Evolutionary conservation across 805 yeast species (phyloP).

Genomic region (Pichia paraexigua): DNA sequence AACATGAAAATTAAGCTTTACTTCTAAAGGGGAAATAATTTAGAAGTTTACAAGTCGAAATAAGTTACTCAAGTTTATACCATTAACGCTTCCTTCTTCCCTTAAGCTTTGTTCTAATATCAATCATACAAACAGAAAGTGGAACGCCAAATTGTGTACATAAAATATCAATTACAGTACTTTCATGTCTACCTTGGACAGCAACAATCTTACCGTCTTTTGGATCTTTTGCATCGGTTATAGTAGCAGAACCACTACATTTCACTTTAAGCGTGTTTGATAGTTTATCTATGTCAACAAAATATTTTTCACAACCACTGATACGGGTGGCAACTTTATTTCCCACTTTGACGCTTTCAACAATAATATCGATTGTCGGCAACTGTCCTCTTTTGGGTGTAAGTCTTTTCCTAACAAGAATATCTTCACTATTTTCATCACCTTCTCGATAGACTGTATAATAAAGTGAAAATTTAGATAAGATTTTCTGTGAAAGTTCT

Average conservation of each 20-base stretch:
- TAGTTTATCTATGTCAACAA: slow-evolving; percentile 54
- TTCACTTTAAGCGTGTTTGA: slow-evolving; percentile 63
- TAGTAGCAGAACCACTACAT: slow-evolving; percentile 85
- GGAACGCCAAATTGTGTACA: slow-evolving; percentile 55
- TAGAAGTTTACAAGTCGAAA: too few species aligned
- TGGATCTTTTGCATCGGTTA: slow-evolving; percentile 46
- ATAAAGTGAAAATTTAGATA: slow-evolving; percentile 8
- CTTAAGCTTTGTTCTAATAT: slow-evolving; percentile 47
- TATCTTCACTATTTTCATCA: slow-evolving; percentile 16
- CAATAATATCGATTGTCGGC: slow-evolving; percentile 55
- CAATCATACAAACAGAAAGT: slow-evolving; percentile 40
- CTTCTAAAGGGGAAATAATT: neutral
- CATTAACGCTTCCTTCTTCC: slow-evolving; percentile 6
- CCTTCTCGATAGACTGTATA: slow-evolving; percentile 7
- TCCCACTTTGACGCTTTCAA: slow-evolving; percentile 73
- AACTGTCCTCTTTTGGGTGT: slow-evolving; percentile 53
- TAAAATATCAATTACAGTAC: slow-evolving; percentile 49
- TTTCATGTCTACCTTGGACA: slow-evolving; percentile 88
- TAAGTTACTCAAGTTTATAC: neutral
- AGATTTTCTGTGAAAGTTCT: neutral
- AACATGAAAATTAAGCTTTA: neutral
- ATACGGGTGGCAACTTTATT: slow-evolving; percentile 73
- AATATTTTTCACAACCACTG: slow-evolving; percentile 58
- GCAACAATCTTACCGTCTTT: slow-evolving; percentile 56
- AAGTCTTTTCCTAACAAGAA: slow-evolving; percentile 14